Percentiles rank a stretch among this genome's conserved stretches.
Evolutionary conservation across 192 early-diverging fungal species (phyloP).

Genomic region (Gryganskiella cystojenkinii): DNA sequence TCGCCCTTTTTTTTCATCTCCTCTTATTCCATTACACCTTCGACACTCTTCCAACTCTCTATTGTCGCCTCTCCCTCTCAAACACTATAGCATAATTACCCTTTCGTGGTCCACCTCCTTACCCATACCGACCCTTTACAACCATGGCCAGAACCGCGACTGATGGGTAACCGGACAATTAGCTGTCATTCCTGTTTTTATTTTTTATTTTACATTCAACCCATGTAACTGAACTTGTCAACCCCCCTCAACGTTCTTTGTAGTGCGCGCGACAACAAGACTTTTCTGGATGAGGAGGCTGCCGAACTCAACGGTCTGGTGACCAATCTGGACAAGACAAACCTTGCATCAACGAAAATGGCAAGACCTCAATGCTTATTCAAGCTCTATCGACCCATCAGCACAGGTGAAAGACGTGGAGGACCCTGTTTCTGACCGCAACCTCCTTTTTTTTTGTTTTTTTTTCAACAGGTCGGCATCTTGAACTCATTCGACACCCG

Average conservation of each 20-base stretch:
- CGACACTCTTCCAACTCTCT: not conserved
- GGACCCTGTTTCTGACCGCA: too few relatives aligned
- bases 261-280: slow-evolving; percentile 36
- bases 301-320: slow-evolving; percentile 48
- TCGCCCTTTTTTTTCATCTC: not conserved
- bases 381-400: too few relatives aligned
- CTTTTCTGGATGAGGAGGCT: slow-evolving; percentile 55
- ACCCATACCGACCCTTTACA: not conserved
- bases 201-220: too few relatives aligned
- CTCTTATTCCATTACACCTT: not conserved
- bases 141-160: not conserved
- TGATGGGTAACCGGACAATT: too few relatives aligned
- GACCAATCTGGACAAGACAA: slow-evolving; percentile 49
- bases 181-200: too few relatives aligned
- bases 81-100: too few relatives aligned
- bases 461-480: slow-evolving; percentile 65
- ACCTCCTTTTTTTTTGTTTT: not conserved
- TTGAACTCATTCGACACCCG: slow-evolving; percentile 81
- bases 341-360: slow-evolving; percentile 53
- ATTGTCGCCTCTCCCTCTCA: not conserved
- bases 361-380: slow-evolving; percentile 26
- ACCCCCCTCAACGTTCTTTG: not conserved
- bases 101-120: not conserved
- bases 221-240: not conserved
- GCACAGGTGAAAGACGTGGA: too few relatives aligned